Conservation (phyloP, 2,329 filamentous ascomycete genomes). For the Phoma sp. region DNA sequence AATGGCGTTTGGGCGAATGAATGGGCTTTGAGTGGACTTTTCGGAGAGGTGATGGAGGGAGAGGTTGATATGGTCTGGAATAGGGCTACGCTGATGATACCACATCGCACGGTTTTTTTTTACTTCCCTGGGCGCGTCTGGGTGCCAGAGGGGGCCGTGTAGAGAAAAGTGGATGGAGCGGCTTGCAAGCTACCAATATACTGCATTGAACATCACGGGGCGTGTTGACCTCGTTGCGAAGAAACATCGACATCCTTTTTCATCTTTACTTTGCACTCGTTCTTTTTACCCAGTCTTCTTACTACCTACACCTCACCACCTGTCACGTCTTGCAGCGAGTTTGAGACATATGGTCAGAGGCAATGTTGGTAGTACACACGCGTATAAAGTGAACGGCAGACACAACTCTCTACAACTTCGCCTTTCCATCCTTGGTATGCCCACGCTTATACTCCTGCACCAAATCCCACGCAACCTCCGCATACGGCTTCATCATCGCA, state of each 20-base stretch:
- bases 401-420: slow-evolving; percentile 40
- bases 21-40: slow-evolving; percentile 28
- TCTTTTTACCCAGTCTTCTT: neutral
- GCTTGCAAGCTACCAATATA: neutral
- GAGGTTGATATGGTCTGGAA: slow-evolving; percentile 29
- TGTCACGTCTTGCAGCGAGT: neutral
- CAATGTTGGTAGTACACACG: neutral
- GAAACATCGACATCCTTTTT: neutral
- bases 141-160: slow-evolving; percentile 15
- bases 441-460: slow-evolving; percentile 60
- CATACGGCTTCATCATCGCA: slow-evolving; percentile 72
- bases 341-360: neutral
- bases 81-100: slow-evolving; percentile 37
- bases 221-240: neutral
- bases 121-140: slow-evolving; percentile 11
- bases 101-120: slow-evolving; percentile 17
- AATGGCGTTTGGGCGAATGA: neutral
- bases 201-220: neutral
- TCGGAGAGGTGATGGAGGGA: slow-evolving; percentile 6
- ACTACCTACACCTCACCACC: neutral
- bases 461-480: slow-evolving; percentile 77
- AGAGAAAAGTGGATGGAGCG: slow-evolving; percentile 21
- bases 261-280: too few relatives aligned
- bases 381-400: neutral
- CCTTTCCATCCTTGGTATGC: slow-evolving; percentile 34